Base-by-base conservation (phyloP, 306 rosid species). In the Vigna radiata region DNA sequence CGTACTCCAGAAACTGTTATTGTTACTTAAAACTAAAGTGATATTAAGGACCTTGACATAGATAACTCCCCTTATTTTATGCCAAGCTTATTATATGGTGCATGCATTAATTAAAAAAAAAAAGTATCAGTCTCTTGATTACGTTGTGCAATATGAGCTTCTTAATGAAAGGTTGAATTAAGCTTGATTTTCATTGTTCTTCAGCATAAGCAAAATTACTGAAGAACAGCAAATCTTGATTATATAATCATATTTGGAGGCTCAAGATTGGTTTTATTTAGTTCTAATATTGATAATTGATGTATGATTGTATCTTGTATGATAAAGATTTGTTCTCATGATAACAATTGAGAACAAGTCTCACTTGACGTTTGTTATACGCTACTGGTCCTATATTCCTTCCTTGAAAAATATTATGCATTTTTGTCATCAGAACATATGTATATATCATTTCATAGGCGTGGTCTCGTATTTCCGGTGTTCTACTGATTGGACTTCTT, bases 401-500 rank as follows among this genome's bases (percentile, higher is more conserved):
- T 66, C 64, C 54, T 74, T 58, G 54, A 48, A 54, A 66, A 75
- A 49, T 81, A 36, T 16, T 46, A 67, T 61, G 70, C 37, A 33
- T 23, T 52, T 85, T 71, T 81, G 15, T 84, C 65, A 37, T 59
- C 59, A 73, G 63, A 73, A 76, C 75, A 75, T 29, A 78, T 21
- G 5, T 48, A 18, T 65, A 39, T 39, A 11, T 65, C 70, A 18
- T 65, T 39, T 56, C 60, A 48, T 89, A 93, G 95, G 92, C 81
- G 61, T 84, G 52, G 83, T 86, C 91, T 63, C 70, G 77, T 70
- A 83, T 88, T 79, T 85, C 93, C 66, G 89, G 96, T 81, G 73
- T 85, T 83, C 55, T 93, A 58, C 82, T 91, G 81, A 91, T 93
- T 70, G 86, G 80, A 27, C 67, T 89, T 79, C 91, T 84, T 84